These are phyloP conservation scores for Pyrenophora teres DNA, from an alignment of 2,329 filamentous ascomycete genomes.

Conservation along the genomic window DNA sequence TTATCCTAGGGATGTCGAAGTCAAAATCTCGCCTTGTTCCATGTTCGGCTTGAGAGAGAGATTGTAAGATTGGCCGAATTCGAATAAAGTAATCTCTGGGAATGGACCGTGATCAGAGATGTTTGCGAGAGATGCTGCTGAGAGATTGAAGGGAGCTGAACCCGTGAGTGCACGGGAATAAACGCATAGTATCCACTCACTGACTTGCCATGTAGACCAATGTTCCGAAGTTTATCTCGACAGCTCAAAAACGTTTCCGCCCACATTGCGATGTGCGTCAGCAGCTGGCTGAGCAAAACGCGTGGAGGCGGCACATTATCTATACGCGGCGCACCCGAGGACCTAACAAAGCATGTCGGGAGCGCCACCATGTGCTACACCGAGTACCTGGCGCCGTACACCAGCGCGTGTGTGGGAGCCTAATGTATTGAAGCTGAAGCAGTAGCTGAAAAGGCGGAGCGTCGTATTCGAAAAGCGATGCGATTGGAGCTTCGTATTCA, in stretches of 20 bases:
- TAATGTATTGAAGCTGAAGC: constrained; percentile 1
- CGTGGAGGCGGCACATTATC: constrained; percentile 1
- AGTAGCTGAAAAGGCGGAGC: neutral
- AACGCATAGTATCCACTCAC: neutral
- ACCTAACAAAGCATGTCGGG: neutral
- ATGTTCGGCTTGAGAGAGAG: neutral
- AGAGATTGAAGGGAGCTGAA: neutral
- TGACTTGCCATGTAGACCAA: neutral
- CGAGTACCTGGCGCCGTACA: neutral
- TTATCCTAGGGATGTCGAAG: neutral
- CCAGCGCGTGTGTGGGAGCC: neutral
- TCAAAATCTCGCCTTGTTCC: neutral
- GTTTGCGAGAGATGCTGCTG: constrained; percentile 10
- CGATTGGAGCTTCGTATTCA: constrained; percentile 9
- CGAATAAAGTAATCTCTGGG: neutral
- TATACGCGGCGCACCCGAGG: neutral
- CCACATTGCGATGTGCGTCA: neutral
- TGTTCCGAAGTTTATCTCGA: neutral
- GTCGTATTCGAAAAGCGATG: constrained; percentile 1
- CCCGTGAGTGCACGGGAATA: constrained; percentile 1
- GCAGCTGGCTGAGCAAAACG: constrained; percentile 1
- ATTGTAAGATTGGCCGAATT: neutral
- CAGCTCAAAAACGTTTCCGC: neutral
- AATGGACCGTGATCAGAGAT: constrained; percentile 6
- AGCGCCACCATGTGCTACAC: neutral